Conservation (phyloP, 345 rosid genomes). For the Streptanthus diversifolius region DNA sequence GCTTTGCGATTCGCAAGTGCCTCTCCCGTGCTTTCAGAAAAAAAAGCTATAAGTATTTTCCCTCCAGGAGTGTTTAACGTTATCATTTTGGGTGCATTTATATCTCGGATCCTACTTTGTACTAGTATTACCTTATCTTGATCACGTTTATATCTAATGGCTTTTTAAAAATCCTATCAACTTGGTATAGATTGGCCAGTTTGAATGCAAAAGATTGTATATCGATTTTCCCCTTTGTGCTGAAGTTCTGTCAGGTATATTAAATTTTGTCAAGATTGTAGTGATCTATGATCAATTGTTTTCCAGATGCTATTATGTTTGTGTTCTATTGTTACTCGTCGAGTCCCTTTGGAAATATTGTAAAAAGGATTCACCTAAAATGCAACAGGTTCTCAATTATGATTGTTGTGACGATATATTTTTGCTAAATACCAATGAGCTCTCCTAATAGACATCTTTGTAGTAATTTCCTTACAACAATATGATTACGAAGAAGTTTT, state of each 20-base stretch:
- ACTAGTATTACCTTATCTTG: constrained; percentile 9
- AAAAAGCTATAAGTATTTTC: constrained; percentile 54
- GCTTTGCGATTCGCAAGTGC: constrained; percentile 49
- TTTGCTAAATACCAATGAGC: constrained; percentile 4
- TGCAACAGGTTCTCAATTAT: not conserved
- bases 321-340: not conserved
- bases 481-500: not conserved
- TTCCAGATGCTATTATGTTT: not conserved
- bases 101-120: constrained; percentile 3
- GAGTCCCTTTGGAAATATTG: not conserved
- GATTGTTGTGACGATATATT: constrained; percentile 8
- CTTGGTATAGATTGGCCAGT: constrained; percentile 42
- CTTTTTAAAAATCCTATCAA: constrained; percentile 4
- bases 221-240: constrained; percentile 48
- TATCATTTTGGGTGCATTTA: constrained; percentile 3
- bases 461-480: not conserved
- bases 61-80: not conserved
- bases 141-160: constrained; percentile 2
- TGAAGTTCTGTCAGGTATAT: constrained; percentile 76
- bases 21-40: constrained; percentile 37
- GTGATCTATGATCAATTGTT: constrained; percentile 9
- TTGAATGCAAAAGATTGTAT: constrained; percentile 66
- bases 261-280: not conserved
- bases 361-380: constrained; percentile 11
- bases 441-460: not conserved